phyloP scores from a whole-genome alignment of 2,329 filamentous ascomycete genomes.

The Xylaria sp. region DNA sequence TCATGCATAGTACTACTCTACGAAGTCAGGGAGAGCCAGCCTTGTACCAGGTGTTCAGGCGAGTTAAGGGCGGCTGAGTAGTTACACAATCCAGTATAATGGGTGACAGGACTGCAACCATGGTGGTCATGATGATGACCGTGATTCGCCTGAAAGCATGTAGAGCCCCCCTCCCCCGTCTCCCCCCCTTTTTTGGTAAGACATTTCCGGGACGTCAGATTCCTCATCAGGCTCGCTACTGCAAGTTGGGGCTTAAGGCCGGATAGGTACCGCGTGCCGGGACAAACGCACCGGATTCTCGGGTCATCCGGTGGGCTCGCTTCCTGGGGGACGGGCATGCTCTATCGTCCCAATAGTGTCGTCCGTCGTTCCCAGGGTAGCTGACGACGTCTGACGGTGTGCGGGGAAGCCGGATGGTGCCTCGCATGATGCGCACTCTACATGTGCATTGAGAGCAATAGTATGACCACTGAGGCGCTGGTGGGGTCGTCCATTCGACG shows the following conservation, averaged over 20 bases:
- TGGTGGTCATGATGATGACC: neutral
- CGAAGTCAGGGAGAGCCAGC: neutral
- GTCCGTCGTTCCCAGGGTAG: conserved; percentile 11
- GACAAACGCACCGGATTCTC: conserved; percentile 12
- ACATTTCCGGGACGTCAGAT: conserved; percentile 9
- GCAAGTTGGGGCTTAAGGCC: no score
- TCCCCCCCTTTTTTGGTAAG: neutral
- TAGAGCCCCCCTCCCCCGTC: no score
- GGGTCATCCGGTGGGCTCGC: conserved; percentile 13
- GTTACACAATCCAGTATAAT: neutral
- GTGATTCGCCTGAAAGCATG: neutral
- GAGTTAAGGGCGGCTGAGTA: neutral
- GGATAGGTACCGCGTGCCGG: conserved; percentile 3
- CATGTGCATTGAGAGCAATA: conserved; percentile 8
- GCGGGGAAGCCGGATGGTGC: conserved; percentile 20
- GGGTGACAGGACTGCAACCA: neutral
- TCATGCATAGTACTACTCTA: neutral
- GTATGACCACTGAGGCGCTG: conserved; percentile 6
- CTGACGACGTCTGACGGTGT: conserved; percentile 3
- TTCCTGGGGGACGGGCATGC: conserved; percentile 5
- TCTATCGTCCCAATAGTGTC: no score
- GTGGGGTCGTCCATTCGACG: conserved; percentile 25
- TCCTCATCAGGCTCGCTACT: conserved; percentile 13
- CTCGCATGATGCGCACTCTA: conserved; percentile 21
- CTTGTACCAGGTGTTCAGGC: neutral